Conservation (phyloP, 805 yeast genomes). For the Candida maris region DNA sequence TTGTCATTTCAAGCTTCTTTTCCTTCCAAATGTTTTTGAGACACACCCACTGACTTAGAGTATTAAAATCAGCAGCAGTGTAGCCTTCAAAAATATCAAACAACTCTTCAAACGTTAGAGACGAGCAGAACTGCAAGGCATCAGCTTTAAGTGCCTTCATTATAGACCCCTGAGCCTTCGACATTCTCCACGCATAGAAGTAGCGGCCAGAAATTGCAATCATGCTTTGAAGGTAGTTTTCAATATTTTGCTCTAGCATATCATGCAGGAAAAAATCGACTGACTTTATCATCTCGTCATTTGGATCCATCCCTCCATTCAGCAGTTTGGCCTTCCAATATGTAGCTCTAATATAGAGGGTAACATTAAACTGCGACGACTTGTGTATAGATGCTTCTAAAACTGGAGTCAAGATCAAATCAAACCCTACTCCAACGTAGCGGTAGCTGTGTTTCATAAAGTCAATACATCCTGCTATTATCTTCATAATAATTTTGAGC, state of each 20-base stretch:
- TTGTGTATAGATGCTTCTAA: conserved; percentile 38
- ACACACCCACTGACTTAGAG: background rate
- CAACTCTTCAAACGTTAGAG: background rate
- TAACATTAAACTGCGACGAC: conserved; percentile 28
- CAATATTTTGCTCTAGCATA: conserved; percentile 36
- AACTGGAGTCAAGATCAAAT: conserved; percentile 35
- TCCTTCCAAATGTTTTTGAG: conserved; percentile 5
- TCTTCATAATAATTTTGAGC: conserved; percentile 27
- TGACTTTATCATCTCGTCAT: conserved; percentile 6
- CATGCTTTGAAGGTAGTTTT: conserved; percentile 37
- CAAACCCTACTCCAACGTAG: conserved; percentile 36
- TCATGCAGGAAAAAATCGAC: conserved; percentile 11
- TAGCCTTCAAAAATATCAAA: conserved; percentile 17
- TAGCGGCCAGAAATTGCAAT: conserved; percentile 51
- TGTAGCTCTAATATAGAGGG: conserved; percentile 28
- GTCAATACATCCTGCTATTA: conserved; percentile 36
- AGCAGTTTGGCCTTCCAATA: conserved; percentile 25
- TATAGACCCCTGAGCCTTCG: conserved; percentile 50
- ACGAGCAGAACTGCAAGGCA: conserved; percentile 1
- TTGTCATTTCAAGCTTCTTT: conserved; percentile 3
- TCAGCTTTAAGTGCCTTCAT: conserved; percentile 31
- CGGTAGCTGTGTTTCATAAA: conserved; percentile 30
- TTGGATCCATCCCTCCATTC: conserved; percentile 1
- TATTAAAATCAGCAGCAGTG: conserved; percentile 15
- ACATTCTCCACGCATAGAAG: conserved; percentile 65